A percentile compares a stretch with the other conserved stretches of the same genome.
phyloP scores from a whole-genome alignment of 2,329 filamentous ascomycete species.

The Botrytis medusae region DNA sequence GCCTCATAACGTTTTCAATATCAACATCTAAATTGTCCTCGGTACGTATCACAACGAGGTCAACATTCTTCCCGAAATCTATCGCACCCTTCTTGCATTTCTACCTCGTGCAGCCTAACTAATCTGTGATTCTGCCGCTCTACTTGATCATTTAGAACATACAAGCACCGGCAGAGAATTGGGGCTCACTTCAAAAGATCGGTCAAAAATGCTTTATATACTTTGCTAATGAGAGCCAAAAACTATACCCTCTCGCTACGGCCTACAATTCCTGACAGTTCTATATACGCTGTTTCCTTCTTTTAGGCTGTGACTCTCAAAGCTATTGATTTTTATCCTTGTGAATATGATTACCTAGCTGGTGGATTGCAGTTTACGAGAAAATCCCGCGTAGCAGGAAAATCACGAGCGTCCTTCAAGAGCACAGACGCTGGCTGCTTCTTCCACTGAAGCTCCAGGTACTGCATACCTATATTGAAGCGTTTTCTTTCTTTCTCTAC shows the following conservation, averaged over 20 bases:
- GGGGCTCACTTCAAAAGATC: not conserved
- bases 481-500: not conserved
- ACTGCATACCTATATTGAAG: not conserved
- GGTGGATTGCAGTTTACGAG: not conserved
- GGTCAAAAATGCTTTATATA: not conserved
- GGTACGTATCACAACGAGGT: not conserved
- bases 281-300: not conserved
- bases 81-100: not conserved
- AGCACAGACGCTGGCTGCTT: not conserved
- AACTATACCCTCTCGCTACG: not conserved
- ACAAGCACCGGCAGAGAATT: not conserved
- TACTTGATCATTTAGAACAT: not conserved
- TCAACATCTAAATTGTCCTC: not conserved
- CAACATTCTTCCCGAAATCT: not conserved
- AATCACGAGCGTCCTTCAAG: not conserved
- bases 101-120: too few relatives aligned
- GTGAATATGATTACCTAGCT: not conserved
- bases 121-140: not conserved
- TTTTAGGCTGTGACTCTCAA: not conserved
- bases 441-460: not conserved
- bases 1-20: not conserved
- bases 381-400: not conserved
- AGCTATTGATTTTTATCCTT: not conserved
- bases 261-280: not conserved
- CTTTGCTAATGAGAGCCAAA: not conserved